Base-by-base conservation (phyloP, 192 early-diverging fungal genomes). In the Blastocladiella britannica region DNA sequence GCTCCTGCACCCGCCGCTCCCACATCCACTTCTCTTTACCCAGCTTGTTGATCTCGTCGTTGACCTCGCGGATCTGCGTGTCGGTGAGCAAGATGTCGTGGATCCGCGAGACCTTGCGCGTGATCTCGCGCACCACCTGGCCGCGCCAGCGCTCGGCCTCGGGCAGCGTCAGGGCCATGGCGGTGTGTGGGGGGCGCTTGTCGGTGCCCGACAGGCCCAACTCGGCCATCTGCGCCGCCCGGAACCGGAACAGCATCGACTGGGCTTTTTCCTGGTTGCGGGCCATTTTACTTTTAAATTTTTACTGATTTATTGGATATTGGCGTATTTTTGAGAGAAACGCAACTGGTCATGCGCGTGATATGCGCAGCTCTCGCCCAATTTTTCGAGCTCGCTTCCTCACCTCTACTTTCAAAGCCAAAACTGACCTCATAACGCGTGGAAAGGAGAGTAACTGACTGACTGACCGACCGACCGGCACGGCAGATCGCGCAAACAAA, bases 211-310 rank as follows among this genome's bases (percentile, higher is more conserved):
- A 78, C 58, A 84, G 67, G 4, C 88, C 89, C 15, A 85, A 65
- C 58, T 92, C 85, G 18, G 84, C 76, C 56, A 76, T 80, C 68
- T 93, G 87, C 22, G 93, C 91, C 66, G 89, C 89, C 61, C 93
- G 85, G 72, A 96, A 96, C 51, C 90, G 89, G 66, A 90, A 92
- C 22, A 96, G 82, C 90, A 93, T 93, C 28, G 93, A 89, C 81
- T 96, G 90, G 24, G 93, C 93, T 68, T 96, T 96, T 64, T 96
- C 93, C 70, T 96, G 84, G 68, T 96, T 96, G 65, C 90, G 83
- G 28, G 92, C 92, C 92, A 47, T 47, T 9, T n/a, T n/a, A n/a
- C n/a, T n/a, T n/a, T n/a, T n/a, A n/a, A n/a, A n/a, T n/a, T n/a
- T n/a, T n/a, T n/a, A n/a, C n/a, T n/a, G n/a, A n/a, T n/a, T n/a